Conservation (phyloP, 2,329 filamentous ascomycete genomes). For the Colletotrichum eleusines region DNA sequence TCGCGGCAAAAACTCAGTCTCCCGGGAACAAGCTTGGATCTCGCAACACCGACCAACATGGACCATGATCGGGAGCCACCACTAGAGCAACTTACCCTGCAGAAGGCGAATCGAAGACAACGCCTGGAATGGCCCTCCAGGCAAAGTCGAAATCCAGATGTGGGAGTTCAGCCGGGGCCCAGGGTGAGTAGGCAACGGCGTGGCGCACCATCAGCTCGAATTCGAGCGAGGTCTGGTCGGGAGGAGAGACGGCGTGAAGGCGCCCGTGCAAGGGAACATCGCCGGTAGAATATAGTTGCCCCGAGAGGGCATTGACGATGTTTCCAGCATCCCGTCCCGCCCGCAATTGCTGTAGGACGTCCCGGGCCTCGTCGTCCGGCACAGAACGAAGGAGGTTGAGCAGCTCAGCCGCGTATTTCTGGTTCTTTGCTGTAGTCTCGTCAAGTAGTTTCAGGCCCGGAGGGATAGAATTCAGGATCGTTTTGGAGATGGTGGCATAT, state of each 20-base stretch:
- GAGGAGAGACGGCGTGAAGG: slow-evolving; percentile 10
- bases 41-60: too few species aligned
- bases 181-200: slow-evolving; percentile 25
- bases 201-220: slow-evolving; percentile 34
- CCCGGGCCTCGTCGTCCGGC: slow-evolving; percentile 9
- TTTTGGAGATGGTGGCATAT: slow-evolving; percentile 26
- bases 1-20: neutral
- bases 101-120: slow-evolving; percentile 2
- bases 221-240: slow-evolving; percentile 22
- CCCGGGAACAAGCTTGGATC: neutral
- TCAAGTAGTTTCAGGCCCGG: slow-evolving; percentile 20
- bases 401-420: slow-evolving; percentile 19
- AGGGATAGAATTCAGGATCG: slow-evolving; percentile 31
- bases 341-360: slow-evolving; percentile 23
- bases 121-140: neutral
- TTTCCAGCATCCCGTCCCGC: slow-evolving; percentile 13
- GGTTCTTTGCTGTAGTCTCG: slow-evolving; percentile 10
- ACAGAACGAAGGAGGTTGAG: slow-evolving; percentile 23
- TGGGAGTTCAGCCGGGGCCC: slow-evolving; percentile 24
- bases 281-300: slow-evolving; percentile 1
- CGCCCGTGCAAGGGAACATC: slow-evolving; percentile 7
- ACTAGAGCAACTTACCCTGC: slow-evolving; percentile 7
- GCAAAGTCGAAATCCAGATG: slow-evolving; percentile 6
- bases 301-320: slow-evolving; percentile 11
- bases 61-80: neutral